Conservation (phyloP, 2,329 filamentous ascomycete species). For the Albifimbria verrucaria region DNA sequence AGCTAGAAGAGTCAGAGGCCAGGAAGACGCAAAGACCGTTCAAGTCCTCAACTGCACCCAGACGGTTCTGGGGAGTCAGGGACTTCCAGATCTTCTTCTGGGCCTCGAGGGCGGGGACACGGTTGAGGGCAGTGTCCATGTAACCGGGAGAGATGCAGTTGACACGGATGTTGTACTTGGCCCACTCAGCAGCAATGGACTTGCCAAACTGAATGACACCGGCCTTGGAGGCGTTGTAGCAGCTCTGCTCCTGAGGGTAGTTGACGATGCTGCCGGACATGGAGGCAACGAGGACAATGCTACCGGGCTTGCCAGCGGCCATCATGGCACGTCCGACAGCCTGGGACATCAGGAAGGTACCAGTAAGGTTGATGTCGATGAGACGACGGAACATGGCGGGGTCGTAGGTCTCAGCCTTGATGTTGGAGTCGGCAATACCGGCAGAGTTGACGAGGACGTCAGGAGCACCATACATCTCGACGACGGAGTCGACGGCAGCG, state of each 20-base stretch:
- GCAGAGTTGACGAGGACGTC: conserved; percentile 79
- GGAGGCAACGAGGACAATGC: conserved; percentile 72
- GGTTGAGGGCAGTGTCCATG: conserved; percentile 82
- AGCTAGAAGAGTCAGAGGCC: conserved; percentile 67
- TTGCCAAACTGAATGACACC: conserved; percentile 75
- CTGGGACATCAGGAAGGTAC: conserved; percentile 74
- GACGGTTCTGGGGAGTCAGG: conserved; percentile 68
- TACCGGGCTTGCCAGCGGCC: conserved; percentile 64
- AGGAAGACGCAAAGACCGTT: conserved; percentile 77
- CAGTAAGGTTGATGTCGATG: conserved; percentile 79
- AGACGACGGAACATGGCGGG: conserved; percentile 73
- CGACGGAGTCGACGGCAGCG: conserved; percentile 64
- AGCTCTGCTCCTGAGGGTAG: conserved; percentile 79
- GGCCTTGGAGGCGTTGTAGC: conserved; percentile 83
- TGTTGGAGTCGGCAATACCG: conserved; percentile 80
- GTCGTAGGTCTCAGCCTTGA: conserved; percentile 76
- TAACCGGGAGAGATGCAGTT: conserved; percentile 84
- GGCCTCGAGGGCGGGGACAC: conserved; percentile 71
- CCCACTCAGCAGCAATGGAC: conserved; percentile 81
- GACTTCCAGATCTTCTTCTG: conserved; percentile 81
- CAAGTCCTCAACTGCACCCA: conserved; percentile 71
- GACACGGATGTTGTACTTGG: conserved; percentile 74
- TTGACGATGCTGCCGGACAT: conserved; percentile 85
- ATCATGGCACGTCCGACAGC: conserved; percentile 73
- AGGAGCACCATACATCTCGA: conserved; percentile 63